phyloP scores from a whole-genome alignment of 1,284 basidiomycete species.

The Ustilago esculenta region DNA sequence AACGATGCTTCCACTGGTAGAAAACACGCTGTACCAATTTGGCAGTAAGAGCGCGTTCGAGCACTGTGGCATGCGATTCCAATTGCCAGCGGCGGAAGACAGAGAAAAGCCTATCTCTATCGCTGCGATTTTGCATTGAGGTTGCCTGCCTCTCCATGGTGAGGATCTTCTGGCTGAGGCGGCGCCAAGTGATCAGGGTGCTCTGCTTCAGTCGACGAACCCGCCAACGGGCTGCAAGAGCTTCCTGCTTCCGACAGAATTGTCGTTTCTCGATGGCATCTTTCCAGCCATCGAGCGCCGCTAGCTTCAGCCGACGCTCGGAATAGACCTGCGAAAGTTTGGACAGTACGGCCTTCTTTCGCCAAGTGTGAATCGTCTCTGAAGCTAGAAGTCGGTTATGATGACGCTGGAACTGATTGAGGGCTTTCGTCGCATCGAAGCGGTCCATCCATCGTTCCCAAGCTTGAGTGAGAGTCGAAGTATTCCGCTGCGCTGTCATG shows the following conservation, averaged over 20 bases:
- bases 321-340: constrained; percentile 34
- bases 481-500: constrained; percentile 5
- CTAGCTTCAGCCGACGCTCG: constrained; percentile 34
- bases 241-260: constrained; percentile 20
- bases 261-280: constrained; percentile 9
- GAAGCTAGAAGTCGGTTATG: constrained; percentile 14
- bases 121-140: background rate
- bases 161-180: background rate
- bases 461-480: constrained; percentile 2
- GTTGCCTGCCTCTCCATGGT: constrained; percentile 11
- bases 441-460: constrained; percentile 29
- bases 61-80: constrained; percentile 16
- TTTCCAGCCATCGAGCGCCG: constrained; percentile 32
- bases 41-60: constrained; percentile 15
- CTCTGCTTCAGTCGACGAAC: constrained; percentile 25
- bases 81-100: constrained; percentile 22
- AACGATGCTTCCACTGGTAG: constrained; percentile 23
- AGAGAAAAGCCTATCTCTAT: background rate
- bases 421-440: constrained; percentile 5
- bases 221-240: constrained; percentile 44
- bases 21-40: constrained; percentile 12
- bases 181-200: constrained; percentile 14
- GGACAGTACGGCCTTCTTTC: constrained; percentile 24
- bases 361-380: constrained; percentile 23
- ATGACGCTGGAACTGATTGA: constrained; percentile 18